Base-by-base conservation (phyloP, 2,329 filamentous ascomycete species). In the Arthrocladium fulminans region DNA sequence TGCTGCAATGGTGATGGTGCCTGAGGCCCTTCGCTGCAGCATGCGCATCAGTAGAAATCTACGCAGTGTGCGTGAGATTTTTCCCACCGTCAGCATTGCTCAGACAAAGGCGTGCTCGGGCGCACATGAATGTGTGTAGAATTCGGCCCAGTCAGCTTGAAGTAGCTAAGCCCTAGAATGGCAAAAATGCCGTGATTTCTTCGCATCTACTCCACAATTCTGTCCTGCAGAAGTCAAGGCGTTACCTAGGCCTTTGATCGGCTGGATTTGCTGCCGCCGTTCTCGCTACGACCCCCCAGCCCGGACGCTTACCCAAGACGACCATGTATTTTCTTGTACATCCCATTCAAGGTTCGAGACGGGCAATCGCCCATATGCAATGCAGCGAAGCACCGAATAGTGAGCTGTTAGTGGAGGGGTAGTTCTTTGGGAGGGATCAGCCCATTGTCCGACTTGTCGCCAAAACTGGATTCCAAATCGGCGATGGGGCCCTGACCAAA, bases 141-240 rank as follows among this genome's bases (percentile, higher is more conserved):
- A 29, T 6, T 7, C 13, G 32, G 6, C 13, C 13, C 32, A n/a
- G n/a, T n/a, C n/a, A n/a, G n/a, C n/a, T n/a, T n/a, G n/a, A n/a
- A n/a, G n/a, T n/a, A n/a, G n/a, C n/a, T n/a, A n/a, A 25, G 24
- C n/a, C 24, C 20, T 20, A 25, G 39, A 13, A 41, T 41, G 24
- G n/a, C n/a, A 3, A 27, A 24, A 12, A 41, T 44, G 41, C 41
- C 41, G 41, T 44, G 27, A 30, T 44, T 44, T 44, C 41, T 4
- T 44, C 41, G 27, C 17, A 10, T n/a, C 17, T 38, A 19, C 43
- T 45, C 43, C 43, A 45, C 43, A 45, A 25, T 25, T 39, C 17
- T 24, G 17, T 38, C 15, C 13, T 37, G 17, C 32, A 38, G 44
- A 15, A 29, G n/a, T 24, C 13, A 12, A 38, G 34, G 25, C 25